Percentiles rank a stretch among this genome's conserved stretches.
Evolutionary conservation across 768 basidiomycete genomes (phyloP).

Genomic region (Boletus rubescentipes): DNA sequence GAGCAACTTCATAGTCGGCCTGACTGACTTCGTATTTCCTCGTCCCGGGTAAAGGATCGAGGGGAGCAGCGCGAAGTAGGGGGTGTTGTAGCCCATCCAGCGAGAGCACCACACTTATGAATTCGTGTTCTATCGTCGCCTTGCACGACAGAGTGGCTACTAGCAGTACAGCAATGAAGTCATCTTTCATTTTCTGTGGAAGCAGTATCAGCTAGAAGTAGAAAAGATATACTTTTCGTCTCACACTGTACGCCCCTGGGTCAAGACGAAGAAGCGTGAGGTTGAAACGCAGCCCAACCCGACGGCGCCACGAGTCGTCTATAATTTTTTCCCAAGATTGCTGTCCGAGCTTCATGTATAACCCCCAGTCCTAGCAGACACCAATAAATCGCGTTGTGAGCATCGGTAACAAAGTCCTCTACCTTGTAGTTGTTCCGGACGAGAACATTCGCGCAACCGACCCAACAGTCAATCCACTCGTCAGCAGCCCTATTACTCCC

Average conservation of each 20-base stretch:
- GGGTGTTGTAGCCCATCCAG: slow-evolving; percentile 58
- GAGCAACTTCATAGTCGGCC: slow-evolving; percentile 32
- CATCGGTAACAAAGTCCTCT: slow-evolving; percentile 1
- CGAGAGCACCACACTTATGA: slow-evolving; percentile 53
- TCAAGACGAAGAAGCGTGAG: slow-evolving; percentile 55
- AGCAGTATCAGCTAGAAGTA: neutral
- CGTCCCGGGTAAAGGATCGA: slow-evolving; percentile 19
- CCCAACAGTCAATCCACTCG: slow-evolving; percentile 69
- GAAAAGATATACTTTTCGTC: slow-evolving; percentile 18
- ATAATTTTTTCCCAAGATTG: slow-evolving; percentile 57
- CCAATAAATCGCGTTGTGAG: neutral
- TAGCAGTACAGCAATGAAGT: slow-evolving; percentile 55
- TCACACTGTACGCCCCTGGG: slow-evolving; percentile 58
- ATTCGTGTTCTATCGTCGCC: slow-evolving; percentile 58
- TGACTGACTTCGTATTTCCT: slow-evolving; percentile 32
- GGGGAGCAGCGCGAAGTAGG: slow-evolving; percentile 39
- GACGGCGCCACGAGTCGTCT: slow-evolving; percentile 48
- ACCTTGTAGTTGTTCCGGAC: slow-evolving; percentile 52
- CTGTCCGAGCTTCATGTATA: slow-evolving; percentile 51
- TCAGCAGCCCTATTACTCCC: slow-evolving; percentile 41
- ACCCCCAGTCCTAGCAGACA: slow-evolving; percentile 54
- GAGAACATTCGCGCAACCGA: slow-evolving; percentile 63
- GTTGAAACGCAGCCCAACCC: slow-evolving; percentile 65
- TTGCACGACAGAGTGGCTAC: slow-evolving; percentile 48
- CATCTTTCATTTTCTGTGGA: slow-evolving; percentile 44